Evolutionary conservation across 495 filamentous ascomycete genomes (phyloP).

Genomic region (Penicillium ucsense): DNA sequence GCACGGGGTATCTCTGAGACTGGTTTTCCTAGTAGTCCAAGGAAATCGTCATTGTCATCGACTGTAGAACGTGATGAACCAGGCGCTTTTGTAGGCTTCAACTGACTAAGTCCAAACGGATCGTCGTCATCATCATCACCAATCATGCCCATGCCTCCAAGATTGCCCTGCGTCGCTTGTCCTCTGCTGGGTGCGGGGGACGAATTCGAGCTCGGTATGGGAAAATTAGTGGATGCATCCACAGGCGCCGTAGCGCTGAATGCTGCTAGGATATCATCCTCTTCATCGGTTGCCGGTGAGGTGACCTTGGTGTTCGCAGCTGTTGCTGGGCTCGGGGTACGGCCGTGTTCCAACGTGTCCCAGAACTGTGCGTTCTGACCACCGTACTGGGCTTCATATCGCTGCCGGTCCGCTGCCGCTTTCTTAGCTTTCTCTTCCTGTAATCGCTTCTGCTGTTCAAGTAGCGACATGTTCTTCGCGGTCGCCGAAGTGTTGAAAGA

Average conservation of each 20-base stretch:
- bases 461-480: slow-evolving; percentile 60
- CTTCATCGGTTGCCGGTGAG: slow-evolving; percentile 29
- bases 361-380: slow-evolving; percentile 54
- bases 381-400: slow-evolving; percentile 66
- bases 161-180: slow-evolving; percentile 14
- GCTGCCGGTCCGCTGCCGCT: slow-evolving; percentile 59
- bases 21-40: slow-evolving; percentile 78
- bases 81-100: slow-evolving; percentile 38
- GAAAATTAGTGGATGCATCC: slow-evolving; percentile 52
- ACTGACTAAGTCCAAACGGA: slow-evolving; percentile 73
- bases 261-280: slow-evolving; percentile 51
- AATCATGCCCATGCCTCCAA: slow-evolving; percentile 13
- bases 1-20: slow-evolving; percentile 63
- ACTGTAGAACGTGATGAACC: slow-evolving; percentile 26
- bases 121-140: slow-evolving; percentile 68
- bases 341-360: slow-evolving; percentile 50
- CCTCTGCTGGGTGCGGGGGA: slow-evolving; percentile 21
- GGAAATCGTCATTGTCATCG: slow-evolving; percentile 66
- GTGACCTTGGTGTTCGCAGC: slow-evolving; percentile 44
- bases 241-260: slow-evolving; percentile 53
- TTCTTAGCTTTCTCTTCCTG: slow-evolving; percentile 68
- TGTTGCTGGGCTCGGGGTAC: slow-evolving; percentile 27
- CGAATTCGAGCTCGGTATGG: slow-evolving; percentile 30
- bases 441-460: slow-evolving; percentile 75
- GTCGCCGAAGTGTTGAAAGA: slow-evolving; percentile 60